These are phyloP conservation scores for Linderina pennispora DNA, from an alignment of 192 early-diverging fungal genomes.

Conservation along the genomic window DNA sequence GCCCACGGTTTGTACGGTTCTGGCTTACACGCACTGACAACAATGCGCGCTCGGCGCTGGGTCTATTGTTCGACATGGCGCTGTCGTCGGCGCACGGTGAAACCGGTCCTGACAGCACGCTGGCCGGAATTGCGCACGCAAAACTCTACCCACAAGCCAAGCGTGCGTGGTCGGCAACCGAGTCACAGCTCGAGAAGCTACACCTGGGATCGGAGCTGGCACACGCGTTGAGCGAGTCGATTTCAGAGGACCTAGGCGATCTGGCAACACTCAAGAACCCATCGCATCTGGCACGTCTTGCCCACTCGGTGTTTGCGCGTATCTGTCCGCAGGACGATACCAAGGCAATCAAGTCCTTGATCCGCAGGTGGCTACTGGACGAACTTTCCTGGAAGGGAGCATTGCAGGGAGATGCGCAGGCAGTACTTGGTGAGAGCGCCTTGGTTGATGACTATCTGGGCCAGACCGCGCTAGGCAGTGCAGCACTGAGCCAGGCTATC, in stretches of 20 bases:
- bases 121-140: background rate
- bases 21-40: conserved; percentile 19
- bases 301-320: conserved; percentile 14
- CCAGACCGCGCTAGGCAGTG: conserved; percentile 6
- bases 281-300: conserved; percentile 25
- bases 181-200: conserved; percentile 17
- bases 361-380: conserved; percentile 21
- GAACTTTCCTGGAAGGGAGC: conserved; percentile 3
- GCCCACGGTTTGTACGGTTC: conserved; percentile 27
- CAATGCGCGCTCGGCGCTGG: conserved; percentile 18
- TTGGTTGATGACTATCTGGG: conserved; percentile 3
- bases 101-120: background rate
- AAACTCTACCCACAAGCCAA: conserved; percentile 15
- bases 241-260: conserved; percentile 10
- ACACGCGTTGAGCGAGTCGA: conserved; percentile 16
- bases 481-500: conserved; percentile 22
- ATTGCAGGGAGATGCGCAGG: conserved; percentile 6
- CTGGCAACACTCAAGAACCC: conserved; percentile 12
- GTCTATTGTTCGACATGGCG: conserved; percentile 26
- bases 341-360: conserved; percentile 2
- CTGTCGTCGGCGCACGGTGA: background rate
- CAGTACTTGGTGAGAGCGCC: background rate
- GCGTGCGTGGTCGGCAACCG: conserved; percentile 23
- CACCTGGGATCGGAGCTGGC: conserved; percentile 20
- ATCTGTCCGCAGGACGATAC: conserved; percentile 22